These are phyloP conservation scores for Phaffomyces opuntiae DNA, from an alignment of 805 yeast genomes.

Conservation along the genomic window DNA sequence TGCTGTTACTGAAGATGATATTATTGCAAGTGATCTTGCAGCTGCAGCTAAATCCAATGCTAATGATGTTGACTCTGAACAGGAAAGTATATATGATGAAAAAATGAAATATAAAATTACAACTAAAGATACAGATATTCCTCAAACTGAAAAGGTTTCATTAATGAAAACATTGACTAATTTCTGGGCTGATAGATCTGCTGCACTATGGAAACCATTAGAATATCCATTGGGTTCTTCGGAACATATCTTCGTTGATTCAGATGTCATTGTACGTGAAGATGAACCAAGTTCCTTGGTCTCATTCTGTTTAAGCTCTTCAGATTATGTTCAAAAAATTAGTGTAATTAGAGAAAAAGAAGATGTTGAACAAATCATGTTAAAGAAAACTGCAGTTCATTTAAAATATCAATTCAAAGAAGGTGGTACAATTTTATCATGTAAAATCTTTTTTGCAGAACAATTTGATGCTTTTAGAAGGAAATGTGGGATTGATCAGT, in stretches of 20 bases:
- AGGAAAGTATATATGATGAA: constrained; percentile 14
- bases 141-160: constrained; percentile 63
- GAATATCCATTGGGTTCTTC: constrained; percentile 70
- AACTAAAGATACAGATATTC: constrained; percentile 17
- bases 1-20: constrained; percentile 60
- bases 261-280: constrained; percentile 88
- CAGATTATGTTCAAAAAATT: constrained; percentile 70
- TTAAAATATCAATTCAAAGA: constrained; percentile 88
- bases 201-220: constrained; percentile 90
- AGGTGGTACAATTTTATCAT: constrained; percentile 73
- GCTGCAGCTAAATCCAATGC: constrained; percentile 11
- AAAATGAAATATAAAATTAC: constrained; percentile 8
- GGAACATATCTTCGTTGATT: constrained; percentile 91
- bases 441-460: constrained; percentile 92
- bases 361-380: constrained; percentile 58
- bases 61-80: constrained; percentile 10
- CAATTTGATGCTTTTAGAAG: constrained; percentile 92
- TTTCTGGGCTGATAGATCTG: constrained; percentile 97
- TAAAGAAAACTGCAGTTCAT: constrained; percentile 81
- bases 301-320: constrained; percentile 83
- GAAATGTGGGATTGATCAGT: constrained; percentile 70
- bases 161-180: constrained; percentile 76
- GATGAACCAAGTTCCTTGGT: constrained; percentile 94
- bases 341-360: constrained; percentile 18
- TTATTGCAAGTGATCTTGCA: constrained; percentile 4